phyloP scores from a whole-genome alignment of 2,329 filamentous ascomycete species.

The Botrytis byssoidea region DNA sequence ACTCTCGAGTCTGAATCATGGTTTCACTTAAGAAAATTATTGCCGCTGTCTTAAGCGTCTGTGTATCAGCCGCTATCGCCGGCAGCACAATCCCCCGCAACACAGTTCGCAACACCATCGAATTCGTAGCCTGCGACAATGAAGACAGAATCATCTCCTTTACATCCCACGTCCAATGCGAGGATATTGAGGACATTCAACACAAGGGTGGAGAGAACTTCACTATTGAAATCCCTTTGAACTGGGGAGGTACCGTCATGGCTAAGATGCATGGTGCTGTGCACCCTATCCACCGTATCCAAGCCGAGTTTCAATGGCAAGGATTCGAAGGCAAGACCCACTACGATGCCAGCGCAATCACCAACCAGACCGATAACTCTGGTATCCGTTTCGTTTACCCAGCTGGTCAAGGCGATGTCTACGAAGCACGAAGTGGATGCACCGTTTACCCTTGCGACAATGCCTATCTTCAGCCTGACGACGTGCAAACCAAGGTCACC shows the following conservation, averaged over 20 bases:
- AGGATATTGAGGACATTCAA: neutral
- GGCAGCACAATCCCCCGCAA: neutral
- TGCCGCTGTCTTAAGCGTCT: accelerated
- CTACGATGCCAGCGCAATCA: conserved; percentile 12
- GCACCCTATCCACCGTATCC: neutral
- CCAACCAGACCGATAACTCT: conserved; percentile 8
- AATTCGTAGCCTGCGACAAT: neutral
- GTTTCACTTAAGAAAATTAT: accelerated
- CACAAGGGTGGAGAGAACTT: neutral
- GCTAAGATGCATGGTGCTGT: neutral
- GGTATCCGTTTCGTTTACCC: conserved; percentile 1
- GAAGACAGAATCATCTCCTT: neutral
- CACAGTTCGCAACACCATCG: neutral
- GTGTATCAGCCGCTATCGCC: neutral
- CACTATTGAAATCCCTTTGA: neutral
- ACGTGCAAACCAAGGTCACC: neutral
- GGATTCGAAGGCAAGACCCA: neutral
- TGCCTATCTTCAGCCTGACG: neutral
- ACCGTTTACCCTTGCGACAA: neutral
- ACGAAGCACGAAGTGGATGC: neutral
- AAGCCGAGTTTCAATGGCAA: conserved; percentile 5
- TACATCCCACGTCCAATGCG: neutral
- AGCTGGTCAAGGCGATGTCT: neutral
- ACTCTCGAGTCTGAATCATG: neutral
- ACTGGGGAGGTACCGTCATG: neutral